Evolutionary conservation across 495 filamentous ascomycete genomes (phyloP).

Genomic region (Xylaria castorea): DNA sequence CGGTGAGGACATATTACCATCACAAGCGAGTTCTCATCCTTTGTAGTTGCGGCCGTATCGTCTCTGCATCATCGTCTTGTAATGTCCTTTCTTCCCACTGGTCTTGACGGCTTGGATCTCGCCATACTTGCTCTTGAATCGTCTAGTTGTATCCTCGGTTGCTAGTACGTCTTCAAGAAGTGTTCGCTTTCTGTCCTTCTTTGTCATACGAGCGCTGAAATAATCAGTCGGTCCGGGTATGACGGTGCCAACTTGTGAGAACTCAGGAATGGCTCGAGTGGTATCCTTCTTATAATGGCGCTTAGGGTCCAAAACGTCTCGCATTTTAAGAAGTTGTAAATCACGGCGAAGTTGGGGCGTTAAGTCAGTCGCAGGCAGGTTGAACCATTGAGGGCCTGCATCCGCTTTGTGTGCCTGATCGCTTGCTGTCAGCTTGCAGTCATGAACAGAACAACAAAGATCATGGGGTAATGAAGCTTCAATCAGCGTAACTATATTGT

Average conservation of each 20-base stretch:
- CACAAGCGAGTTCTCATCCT: constrained; percentile 20
- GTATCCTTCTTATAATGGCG: constrained; percentile 85
- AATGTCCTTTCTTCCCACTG: constrained; percentile 43
- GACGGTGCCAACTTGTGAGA: constrained; percentile 86
- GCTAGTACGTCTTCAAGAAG: constrained; percentile 89
- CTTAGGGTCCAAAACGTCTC: constrained; percentile 86
- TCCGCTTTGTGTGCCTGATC: constrained; percentile 52
- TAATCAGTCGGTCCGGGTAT: constrained; percentile 90
- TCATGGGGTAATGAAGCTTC: constrained; percentile 34
- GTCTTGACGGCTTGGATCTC: constrained; percentile 41
- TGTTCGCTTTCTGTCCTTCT: constrained; percentile 86
- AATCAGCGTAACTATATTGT: constrained; percentile 99
- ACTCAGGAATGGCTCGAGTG: constrained; percentile 73
- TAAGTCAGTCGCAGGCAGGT: constrained; percentile 81
- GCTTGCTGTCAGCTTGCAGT: constrained; percentile 29
- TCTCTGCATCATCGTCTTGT: constrained; percentile 43
- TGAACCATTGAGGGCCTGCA: constrained; percentile 72
- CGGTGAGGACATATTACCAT: not conserved
- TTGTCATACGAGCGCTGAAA: constrained; percentile 75
- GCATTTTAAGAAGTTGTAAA: constrained; percentile 85
- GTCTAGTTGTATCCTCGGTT: constrained; percentile 52
- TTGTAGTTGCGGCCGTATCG: constrained; percentile 40
- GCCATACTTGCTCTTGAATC: constrained; percentile 45
- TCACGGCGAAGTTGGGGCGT: constrained; percentile 88
- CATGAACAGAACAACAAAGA: constrained; percentile 21